Evolutionary conservation across 805 yeast species (phyloP).

Genomic region (Lipomyces spencermartinsiae): DNA sequence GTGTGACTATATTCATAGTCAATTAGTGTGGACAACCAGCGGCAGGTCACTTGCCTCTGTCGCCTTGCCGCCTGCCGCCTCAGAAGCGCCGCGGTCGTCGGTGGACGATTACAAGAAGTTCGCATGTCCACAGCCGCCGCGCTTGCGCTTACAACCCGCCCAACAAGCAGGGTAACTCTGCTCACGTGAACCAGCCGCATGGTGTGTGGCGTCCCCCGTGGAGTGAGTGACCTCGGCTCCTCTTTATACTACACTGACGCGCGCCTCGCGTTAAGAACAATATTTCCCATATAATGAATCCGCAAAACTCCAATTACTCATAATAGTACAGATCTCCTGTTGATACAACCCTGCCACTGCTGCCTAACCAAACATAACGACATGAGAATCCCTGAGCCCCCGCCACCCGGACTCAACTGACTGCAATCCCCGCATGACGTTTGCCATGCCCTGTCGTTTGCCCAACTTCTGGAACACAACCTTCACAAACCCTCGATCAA

Average conservation of each 20-base stretch:
- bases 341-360: background rate
- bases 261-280: no score
- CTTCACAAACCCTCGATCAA: slow-evolving; percentile 37
- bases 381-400: slow-evolving; percentile 19
- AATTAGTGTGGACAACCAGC: no score
- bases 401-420: slow-evolving; percentile 33
- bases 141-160: background rate
- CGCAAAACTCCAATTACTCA: background rate
- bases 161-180: background rate
- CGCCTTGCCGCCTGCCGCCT: no score
- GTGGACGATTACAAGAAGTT: no score
- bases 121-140: no score
- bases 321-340: background rate
- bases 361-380: slow-evolving; percentile 30
- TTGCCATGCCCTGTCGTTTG: slow-evolving; percentile 37
- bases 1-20: no score
- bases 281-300: background rate
- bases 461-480: slow-evolving; percentile 35
- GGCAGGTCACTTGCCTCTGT: no score
- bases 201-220: background rate
- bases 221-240: no score
- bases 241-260: no score
- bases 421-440: slow-evolving; percentile 32
- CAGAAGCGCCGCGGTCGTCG: no score
- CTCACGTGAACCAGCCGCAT: background rate